Base-by-base conservation (phyloP, 352 stramenopile genomes). In the Albugo laibachii region DNA sequence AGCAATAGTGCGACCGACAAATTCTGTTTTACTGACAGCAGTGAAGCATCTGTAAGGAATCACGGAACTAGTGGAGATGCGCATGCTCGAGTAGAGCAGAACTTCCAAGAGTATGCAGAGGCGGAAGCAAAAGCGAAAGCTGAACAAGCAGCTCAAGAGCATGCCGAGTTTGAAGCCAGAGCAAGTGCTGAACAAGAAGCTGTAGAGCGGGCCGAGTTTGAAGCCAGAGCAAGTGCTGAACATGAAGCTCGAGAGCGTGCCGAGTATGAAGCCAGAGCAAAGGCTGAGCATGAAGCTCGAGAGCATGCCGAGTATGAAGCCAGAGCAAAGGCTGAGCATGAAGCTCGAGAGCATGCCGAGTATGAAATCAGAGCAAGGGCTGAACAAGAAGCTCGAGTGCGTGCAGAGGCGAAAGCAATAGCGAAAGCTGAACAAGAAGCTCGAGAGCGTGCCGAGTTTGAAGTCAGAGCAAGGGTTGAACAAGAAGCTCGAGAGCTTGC, bases 201-300 rank as follows among this genome's bases (percentile, higher is more conserved):
- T 24, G 3, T 3, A 43, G 38, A 19, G 20, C 47, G 34, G 35
- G 11, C 38, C 38, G 38, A 10, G 8, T 10, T 21, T 10, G 19
- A 43, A 10, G 43, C 43, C 3, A 21, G 43, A 20, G 16, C 6
- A 6, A 34, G 42, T 8, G 45, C 20, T 11, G 46, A 60, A 45
- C 51, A 52, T 2, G 45, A 61, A 20, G 46, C 58, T 21, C 50
- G 58, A 11, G 65, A 46, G 24, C 46, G 55, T 45, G 62, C 53
- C 14, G 41, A 62, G 21, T 8, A 10, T 3, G 38, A 43, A 8
- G 38, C 38, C 3, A 19, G 38, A 19, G 38, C 8, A 3, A 43
- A 24, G 20, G 38, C 38, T 10, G 38, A 43, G 8, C 3, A 24
- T 10, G 38, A 43, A 43, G 38, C 3, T 10, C 16, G 20, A 43